These are phyloP conservation scores for Pseudocercospora eumusae DNA, from an alignment of 2,329 filamentous ascomycete species.

Conservation along the genomic window DNA sequence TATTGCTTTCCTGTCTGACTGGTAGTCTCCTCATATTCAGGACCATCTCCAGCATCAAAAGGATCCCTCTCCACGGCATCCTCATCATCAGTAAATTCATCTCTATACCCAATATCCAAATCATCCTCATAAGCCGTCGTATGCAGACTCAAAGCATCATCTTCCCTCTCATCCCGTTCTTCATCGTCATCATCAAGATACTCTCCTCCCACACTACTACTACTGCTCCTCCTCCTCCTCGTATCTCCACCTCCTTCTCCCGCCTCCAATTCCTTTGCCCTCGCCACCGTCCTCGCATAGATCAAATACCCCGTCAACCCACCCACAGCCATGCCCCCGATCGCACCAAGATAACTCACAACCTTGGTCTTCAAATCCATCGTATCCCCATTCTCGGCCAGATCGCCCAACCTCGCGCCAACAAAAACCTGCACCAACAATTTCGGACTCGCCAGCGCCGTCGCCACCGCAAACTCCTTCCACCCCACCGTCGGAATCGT, in stretches of 20 bases:
- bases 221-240: constrained; percentile 23
- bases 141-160: constrained; percentile 54
- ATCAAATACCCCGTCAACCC: constrained; percentile 79
- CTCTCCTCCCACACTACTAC: constrained; percentile 31
- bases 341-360: constrained; percentile 81
- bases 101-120: constrained; percentile 48
- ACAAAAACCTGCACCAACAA: constrained; percentile 91
- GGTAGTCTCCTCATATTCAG: not conserved
- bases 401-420: constrained; percentile 74
- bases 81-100: constrained; percentile 48
- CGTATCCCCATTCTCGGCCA: constrained; percentile 79
- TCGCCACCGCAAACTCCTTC: constrained; percentile 75
- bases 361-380: constrained; percentile 79
- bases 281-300: constrained; percentile 62
- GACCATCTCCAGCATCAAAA: constrained; percentile 48
- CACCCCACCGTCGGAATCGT: constrained; percentile 88
- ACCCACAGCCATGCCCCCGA: constrained; percentile 70
- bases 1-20: constrained; percentile 5
- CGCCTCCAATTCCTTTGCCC: constrained; percentile 53
- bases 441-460: constrained; percentile 79
- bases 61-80: constrained; percentile 48
- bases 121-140: constrained; percentile 56
- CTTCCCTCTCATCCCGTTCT: constrained; percentile 49
- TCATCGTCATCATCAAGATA: constrained; percentile 51
- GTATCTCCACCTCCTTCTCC: constrained; percentile 44